phyloP scores from a whole-genome alignment of 2,329 filamentous ascomycete species.

The Polytolypa hystricis region DNA sequence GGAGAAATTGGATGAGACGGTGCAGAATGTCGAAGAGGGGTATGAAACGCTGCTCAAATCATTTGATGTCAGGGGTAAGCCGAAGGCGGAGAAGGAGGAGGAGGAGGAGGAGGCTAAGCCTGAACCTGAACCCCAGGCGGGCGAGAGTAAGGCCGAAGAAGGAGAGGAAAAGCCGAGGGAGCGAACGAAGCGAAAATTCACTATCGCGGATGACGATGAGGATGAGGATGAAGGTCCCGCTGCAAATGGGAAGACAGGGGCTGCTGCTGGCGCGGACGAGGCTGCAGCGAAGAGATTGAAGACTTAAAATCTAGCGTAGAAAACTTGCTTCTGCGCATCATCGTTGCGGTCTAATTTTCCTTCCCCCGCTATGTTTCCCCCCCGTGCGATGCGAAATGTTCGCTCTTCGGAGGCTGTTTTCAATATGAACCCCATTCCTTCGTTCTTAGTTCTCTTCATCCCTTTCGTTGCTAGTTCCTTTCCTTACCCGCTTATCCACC shows the following conservation, averaged over 20 bases:
- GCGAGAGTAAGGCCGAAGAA: conserved; percentile 12
- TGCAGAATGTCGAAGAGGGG: conserved; percentile 47
- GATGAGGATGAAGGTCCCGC: conserved; percentile 3
- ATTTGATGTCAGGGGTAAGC: conserved; percentile 22
- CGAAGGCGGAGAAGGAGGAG: conserved; percentile 8
- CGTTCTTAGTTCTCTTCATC: too few species aligned
- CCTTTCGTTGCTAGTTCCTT: too few species aligned
- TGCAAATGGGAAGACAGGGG: background rate
- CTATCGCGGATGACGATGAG: conserved; percentile 19
- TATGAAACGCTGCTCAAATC: conserved; percentile 44
- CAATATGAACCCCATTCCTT: too few species aligned
- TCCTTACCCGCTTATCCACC: too few species aligned
- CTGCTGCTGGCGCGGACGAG: background rate
- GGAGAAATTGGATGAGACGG: conserved; percentile 48
- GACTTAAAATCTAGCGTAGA: too few species aligned
- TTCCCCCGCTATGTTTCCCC: too few species aligned
- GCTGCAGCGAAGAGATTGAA: conserved; percentile 3
- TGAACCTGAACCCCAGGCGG: conserved; percentile 18
- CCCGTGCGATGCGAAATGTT: too few species aligned
- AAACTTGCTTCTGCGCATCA: too few species aligned
- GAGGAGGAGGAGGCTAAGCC: conserved; percentile 14
- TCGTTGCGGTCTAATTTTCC: too few species aligned
- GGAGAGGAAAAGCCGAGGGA: conserved; percentile 18
- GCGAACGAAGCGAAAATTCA: conserved; percentile 23
- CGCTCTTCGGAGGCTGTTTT: too few species aligned